A percentile compares a stretch with the other conserved stretches of the same genome.
Evolutionary conservation across 1,284 basidiomycete genomes (phyloP).

Genomic region (Melampsora americana): DNA sequence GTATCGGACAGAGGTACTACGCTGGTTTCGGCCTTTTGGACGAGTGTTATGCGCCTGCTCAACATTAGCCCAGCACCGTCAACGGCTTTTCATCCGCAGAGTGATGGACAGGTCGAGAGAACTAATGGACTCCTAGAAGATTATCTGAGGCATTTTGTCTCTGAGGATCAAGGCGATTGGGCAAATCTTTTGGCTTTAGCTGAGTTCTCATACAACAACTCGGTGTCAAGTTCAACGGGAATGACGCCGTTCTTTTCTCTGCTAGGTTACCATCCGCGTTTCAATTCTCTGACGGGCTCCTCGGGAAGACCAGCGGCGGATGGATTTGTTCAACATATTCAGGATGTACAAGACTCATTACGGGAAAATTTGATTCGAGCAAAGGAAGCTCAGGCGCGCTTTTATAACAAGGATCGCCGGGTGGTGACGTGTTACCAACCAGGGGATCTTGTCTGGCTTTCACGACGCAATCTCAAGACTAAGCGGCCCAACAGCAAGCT

Average conservation of each 20-base stretch:
- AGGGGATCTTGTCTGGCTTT: not conserved
- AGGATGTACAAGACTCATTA: not conserved
- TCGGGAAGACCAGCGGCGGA: conserved; percentile 9
- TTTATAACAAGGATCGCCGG: not conserved
- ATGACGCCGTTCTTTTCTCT: conserved; percentile 57
- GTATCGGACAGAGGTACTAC: not conserved
- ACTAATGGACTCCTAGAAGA: not conserved
- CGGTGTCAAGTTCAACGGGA: conserved; percentile 50
- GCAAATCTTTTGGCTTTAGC: conserved; percentile 46
- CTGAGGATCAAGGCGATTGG: conserved; percentile 48
- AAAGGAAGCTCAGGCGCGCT: too few species aligned
- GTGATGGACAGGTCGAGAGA: not conserved
- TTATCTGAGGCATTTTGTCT: conserved; percentile 45
- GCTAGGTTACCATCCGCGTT: conserved; percentile 53
- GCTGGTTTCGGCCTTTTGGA: not conserved
- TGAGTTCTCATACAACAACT: conserved; percentile 54
- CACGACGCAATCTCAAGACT: not conserved
- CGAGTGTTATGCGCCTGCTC: not conserved
- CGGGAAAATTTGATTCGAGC: not conserved
- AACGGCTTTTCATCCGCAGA: not conserved
- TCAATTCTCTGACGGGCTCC: conserved; percentile 20
- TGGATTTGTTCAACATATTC: not conserved
- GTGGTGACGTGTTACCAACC: too few species aligned
- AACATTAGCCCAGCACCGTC: not conserved
- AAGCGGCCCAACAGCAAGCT: not conserved